Percentiles rank a stretch among this genome's conserved stretches.
phyloP scores from a whole-genome alignment of 225 moss, liverwort and hornwort species.

The Anthoceros angustus region DNA sequence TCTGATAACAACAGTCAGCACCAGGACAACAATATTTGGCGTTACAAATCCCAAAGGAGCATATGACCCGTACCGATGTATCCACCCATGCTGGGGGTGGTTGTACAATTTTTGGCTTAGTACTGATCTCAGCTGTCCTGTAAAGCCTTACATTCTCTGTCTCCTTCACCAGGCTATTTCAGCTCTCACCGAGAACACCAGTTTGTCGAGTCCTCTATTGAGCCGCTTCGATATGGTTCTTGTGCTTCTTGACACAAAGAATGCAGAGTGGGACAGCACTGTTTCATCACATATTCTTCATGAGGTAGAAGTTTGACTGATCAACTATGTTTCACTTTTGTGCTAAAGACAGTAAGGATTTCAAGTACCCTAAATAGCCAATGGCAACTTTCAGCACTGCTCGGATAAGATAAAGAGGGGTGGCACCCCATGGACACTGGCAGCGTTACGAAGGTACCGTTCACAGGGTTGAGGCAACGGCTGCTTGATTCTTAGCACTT shows the following conservation, averaged over 20 bases:
- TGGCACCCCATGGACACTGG: slow-evolving; percentile 54
- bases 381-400: slow-evolving; percentile 33
- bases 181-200: slow-evolving; percentile 89
- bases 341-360: not conserved
- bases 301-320: slow-evolving; percentile 35
- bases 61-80: slow-evolving; percentile 93
- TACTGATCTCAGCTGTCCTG: slow-evolving; percentile 5
- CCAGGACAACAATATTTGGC: slow-evolving; percentile 89
- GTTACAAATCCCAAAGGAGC: slow-evolving; percentile 97
- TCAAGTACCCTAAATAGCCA: too few species aligned
- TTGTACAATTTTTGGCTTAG: slow-evolving; percentile 6
- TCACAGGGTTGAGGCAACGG: not conserved
- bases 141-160: not conserved
- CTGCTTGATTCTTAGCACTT: not conserved
- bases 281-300: slow-evolving; percentile 83
- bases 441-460: slow-evolving; percentile 72
- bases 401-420: slow-evolving; percentile 15
- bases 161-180: slow-evolving; percentile 9
- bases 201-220: slow-evolving; percentile 72
- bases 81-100: slow-evolving; percentile 11
- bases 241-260: slow-evolving; percentile 89
- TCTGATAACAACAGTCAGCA: slow-evolving; percentile 77
- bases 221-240: slow-evolving; percentile 93
- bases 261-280: slow-evolving; percentile 89
- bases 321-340: slow-evolving; percentile 4